These are phyloP conservation scores for Blastomyces percursus DNA, from an alignment of 2,329 filamentous ascomycete genomes.

Conservation along the genomic window DNA sequence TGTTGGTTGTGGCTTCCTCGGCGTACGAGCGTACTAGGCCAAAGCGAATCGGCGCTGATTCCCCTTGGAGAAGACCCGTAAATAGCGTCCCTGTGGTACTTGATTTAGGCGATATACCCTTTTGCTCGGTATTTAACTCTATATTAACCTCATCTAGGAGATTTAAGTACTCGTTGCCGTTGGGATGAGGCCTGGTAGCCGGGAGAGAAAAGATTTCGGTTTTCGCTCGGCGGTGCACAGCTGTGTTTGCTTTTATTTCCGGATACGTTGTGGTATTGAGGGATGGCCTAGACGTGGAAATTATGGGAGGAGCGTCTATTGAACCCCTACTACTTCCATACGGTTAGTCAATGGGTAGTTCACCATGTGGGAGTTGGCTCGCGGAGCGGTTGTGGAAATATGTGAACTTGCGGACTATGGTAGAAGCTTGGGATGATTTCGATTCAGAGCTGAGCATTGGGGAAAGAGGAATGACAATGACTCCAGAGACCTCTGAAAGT, in stretches of 20 bases:
- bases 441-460: constrained; percentile 4
- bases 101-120: neutral
- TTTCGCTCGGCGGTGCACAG: constrained; percentile 7
- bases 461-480: neutral
- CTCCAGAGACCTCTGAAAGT: neutral
- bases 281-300: neutral
- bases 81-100: neutral
- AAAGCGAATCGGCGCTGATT: neutral
- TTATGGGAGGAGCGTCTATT: neutral
- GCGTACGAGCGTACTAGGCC: neutral
- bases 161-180: neutral
- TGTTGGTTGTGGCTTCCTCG: neutral
- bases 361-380: neutral
- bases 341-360: neutral
- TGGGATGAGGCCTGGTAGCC: neutral
- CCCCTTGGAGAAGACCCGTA: constrained; percentile 3
- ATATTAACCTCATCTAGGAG: neutral
- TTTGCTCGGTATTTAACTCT: neutral
- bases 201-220: constrained; percentile 6
- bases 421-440: neutral
- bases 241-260: neutral
- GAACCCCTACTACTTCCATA: neutral
- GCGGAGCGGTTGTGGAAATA: neutral
- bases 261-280: neutral
- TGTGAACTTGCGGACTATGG: neutral